Base-by-base conservation (phyloP, 2,329 filamentous ascomycete genomes). In the Pseudogymnoascus sp. region DNA sequence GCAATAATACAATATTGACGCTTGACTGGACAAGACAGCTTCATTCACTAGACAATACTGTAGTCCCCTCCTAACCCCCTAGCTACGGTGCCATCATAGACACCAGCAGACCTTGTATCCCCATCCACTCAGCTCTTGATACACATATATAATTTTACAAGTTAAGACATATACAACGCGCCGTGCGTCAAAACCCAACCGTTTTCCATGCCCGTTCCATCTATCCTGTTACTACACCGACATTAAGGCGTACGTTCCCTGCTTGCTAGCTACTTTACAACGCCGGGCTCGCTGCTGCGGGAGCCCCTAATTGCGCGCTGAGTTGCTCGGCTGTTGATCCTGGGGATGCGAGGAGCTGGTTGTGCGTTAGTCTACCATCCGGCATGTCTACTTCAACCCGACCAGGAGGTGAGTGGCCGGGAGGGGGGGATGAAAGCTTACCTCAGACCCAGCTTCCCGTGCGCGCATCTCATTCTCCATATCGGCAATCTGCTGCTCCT, bases 381-480 rank as follows among this genome's bases (percentile, higher is more conserved):
- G 7, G 7, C 37, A 7, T 4, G 6, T 38, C 7, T 38, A 38
- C n/a, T 3, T 17, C 6, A 3, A 17, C 2, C n/a, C n/a, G n/a
- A 17, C 37, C 9, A 7, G 6, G 2, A 5, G 15, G 37, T 38
- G 10, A 23, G 15, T 38, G 37, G 37, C 37, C 7, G 15, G 6
- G 15, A 15, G 15, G n/a, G 33, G 31, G 50, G 37, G 31, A 9
- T 33, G 10, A 40, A 23, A 31, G 65, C 67, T 59, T 69, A 88
- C 85, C 81, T 96, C 91, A 74, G 89, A 88, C 67, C 91, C 91
- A 73, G 89, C 86, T 84, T 96, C 91, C 77, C 95, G 89, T 91
- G 96, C 95, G 77, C 89, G 88, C 85, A 93, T 92, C 81, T 97
- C 93, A 77, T 92, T 87, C 86, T 99, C 95, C 91, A 97, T 96